Percentiles rank a stretch among this genome's conserved stretches.
Evolutionary conservation across 176 grass and related monocot genomes (phyloP).

Genomic region (Typha latifolia): DNA sequence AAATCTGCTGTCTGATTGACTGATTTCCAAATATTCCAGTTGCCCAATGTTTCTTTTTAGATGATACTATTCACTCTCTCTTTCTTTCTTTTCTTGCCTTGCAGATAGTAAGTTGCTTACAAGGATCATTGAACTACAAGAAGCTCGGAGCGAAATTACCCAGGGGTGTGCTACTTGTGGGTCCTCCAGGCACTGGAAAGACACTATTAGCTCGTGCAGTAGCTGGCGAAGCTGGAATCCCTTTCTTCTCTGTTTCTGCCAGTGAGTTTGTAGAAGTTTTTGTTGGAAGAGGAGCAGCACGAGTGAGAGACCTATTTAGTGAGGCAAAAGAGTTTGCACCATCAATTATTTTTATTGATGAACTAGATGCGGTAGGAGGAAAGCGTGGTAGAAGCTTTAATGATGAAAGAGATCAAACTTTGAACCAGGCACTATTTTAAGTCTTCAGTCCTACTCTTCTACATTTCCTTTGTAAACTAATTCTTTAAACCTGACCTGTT

Average conservation of each 20-base stretch:
- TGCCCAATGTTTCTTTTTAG: constrained; percentile 6
- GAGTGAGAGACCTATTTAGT: constrained; percentile 90
- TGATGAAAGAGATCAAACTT: constrained; percentile 86
- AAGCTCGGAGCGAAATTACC: constrained; percentile 89
- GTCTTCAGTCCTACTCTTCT: neutral
- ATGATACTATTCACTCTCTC: constrained; percentile 27
- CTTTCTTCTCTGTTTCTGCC: constrained; percentile 92
- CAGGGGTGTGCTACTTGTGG: constrained; percentile 81
- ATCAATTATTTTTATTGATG: constrained; percentile 91
- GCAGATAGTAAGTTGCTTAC: constrained; percentile 82
- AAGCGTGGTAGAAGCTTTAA: constrained; percentile 87
- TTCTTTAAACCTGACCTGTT: constrained; percentile 12
- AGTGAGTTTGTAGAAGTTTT: constrained; percentile 97
- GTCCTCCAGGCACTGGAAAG: constrained; percentile 91
- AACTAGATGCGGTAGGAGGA: constrained; percentile 95
- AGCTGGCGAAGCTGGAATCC: constrained; percentile 86
- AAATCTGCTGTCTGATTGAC: neutral
- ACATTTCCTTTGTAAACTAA: neutral
- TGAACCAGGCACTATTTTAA: constrained; percentile 64
- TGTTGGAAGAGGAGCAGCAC: constrained; percentile 83
- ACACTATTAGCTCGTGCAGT: constrained; percentile 84
- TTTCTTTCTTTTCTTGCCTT: neutral
- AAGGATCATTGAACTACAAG: constrained; percentile 85
- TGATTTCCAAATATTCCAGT: constrained; percentile 12
- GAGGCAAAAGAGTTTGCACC: constrained; percentile 84